phyloP scores from a whole-genome alignment of 345 rosid species.

The Linum tenue region DNA sequence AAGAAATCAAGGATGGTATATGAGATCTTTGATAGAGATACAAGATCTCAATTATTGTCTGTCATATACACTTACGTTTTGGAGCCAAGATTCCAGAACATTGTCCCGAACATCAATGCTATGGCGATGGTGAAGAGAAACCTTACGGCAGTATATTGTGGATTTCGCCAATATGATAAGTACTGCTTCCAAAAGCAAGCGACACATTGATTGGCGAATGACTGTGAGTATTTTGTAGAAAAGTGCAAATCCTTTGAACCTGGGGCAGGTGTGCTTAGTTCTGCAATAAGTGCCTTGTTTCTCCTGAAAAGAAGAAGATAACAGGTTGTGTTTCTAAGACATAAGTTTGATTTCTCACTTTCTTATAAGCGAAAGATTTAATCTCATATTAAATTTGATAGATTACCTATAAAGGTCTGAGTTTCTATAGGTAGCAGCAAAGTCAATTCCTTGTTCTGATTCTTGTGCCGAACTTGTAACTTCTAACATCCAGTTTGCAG shows the following conservation, averaged over 20 bases:
- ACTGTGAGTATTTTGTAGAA: conserved; percentile 9
- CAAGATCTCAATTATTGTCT: background rate
- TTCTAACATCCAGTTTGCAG: conserved; percentile 60
- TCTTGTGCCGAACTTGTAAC: conserved; percentile 38
- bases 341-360: no score
- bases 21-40: background rate
- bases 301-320: conserved; percentile 30
- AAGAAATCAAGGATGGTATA: conserved; percentile 5
- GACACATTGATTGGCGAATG: conserved; percentile 13
- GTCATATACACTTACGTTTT: conserved; percentile 33
- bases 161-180: conserved; percentile 23
- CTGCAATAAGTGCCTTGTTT: conserved; percentile 18
- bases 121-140: conserved; percentile 16
- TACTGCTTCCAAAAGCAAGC: conserved; percentile 24
- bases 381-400: background rate
- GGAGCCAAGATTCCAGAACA: conserved; percentile 38
- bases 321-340: background rate
- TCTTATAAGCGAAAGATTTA: background rate
- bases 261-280: conserved; percentile 13
- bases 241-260: conserved; percentile 18
- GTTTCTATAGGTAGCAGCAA: conserved; percentile 33
- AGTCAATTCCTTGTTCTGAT: conserved; percentile 25
- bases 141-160: conserved; percentile 19
- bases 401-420: conserved; percentile 36
- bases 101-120: conserved; percentile 19